Base-by-base conservation (phyloP, 768 basidiomycete genomes). In the Hysterangium stoloniferum region DNA sequence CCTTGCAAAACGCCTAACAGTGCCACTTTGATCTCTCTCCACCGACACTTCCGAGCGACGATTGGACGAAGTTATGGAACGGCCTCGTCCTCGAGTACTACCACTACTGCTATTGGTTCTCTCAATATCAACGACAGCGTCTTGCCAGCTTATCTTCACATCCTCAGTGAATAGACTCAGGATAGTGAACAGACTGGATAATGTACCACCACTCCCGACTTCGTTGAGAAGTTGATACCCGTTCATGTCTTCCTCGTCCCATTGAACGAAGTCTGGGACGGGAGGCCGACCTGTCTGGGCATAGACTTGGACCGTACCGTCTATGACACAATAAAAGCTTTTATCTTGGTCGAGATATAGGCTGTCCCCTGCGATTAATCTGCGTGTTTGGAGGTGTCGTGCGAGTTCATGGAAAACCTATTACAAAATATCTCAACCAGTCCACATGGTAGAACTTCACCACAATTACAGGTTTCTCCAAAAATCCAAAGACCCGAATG, bases 341-440 rank as follows among this genome's bases (percentile, higher is more conserved):
- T 90, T 90, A 68, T 97, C 88, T 61, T 87, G 78, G 57, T 93
- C 86, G 3, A 97, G 76, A 25, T 88, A 85, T 52, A 97, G 76
- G 45, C 87, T 95, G 59, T 99, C 96, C 4, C 96, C 95, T 4
- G 96, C 96, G 45, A 96, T 87, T 19, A 99, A 71, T n/a, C 94
- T 74, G 54, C 92, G 78, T 2, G 96, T 99, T 65, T 98, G 95
- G 13, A 99, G 70, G 68, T 99, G 93, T 47, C 96, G 77, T 1
- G 93, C 93, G 42, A 99, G 79, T 69, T 99, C 96, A 60, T 98
- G 95, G 63, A 99, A 99, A 24, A 93, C 88, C 89, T 91, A 48
- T n/a, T 25, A 34, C 28, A 33, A 7, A 25, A 28, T 13, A 11
- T 9, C 22, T 41, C 25, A 20, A 43, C 29, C 1, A 29, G 35